Evolutionary conservation across 2,329 filamentous ascomycete species (phyloP).

Genomic region (Aspergillus pseudonomiae): DNA sequence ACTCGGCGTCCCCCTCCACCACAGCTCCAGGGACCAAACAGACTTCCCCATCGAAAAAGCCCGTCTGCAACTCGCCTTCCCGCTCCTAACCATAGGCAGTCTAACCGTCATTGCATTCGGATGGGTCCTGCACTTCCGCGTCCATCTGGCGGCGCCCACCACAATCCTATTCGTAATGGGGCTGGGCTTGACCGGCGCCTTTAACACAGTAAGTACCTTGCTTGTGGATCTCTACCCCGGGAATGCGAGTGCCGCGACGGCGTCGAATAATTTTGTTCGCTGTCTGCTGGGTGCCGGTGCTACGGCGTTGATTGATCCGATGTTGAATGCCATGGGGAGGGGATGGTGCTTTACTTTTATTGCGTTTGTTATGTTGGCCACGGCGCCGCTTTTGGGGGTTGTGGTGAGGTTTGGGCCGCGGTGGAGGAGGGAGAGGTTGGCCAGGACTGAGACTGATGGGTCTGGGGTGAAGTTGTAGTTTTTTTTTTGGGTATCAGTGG

Average conservation of each 20-base stretch:
- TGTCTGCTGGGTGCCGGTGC: constrained; percentile 50
- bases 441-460: not conserved
- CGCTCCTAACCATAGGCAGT: constrained; percentile 20
- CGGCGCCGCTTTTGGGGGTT: not conserved
- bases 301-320: constrained; percentile 47
- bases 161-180: constrained; percentile 42
- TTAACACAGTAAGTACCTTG: constrained; percentile 51
- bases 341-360: constrained; percentile 4
- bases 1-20: not conserved
- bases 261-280: constrained; percentile 48
- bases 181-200: constrained; percentile 44
- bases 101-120: constrained; percentile 37
- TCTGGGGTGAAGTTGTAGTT: not conserved
- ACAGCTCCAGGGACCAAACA: constrained; percentile 9
- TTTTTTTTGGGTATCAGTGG: too few species aligned
- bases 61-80: constrained; percentile 25
- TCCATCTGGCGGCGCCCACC: constrained; percentile 40
- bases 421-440: not conserved
- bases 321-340: constrained; percentile 28
- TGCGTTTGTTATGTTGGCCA: not conserved
- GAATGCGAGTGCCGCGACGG: constrained; percentile 46
- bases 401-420: not conserved
- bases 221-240: constrained; percentile 50
- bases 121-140: constrained; percentile 42
- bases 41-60: constrained; percentile 26